Percentiles rank a stretch among this genome's conserved stretches.
phyloP scores from a whole-genome alignment of 23 red algal genomes.

The Gracilaria gracilis region DNA sequence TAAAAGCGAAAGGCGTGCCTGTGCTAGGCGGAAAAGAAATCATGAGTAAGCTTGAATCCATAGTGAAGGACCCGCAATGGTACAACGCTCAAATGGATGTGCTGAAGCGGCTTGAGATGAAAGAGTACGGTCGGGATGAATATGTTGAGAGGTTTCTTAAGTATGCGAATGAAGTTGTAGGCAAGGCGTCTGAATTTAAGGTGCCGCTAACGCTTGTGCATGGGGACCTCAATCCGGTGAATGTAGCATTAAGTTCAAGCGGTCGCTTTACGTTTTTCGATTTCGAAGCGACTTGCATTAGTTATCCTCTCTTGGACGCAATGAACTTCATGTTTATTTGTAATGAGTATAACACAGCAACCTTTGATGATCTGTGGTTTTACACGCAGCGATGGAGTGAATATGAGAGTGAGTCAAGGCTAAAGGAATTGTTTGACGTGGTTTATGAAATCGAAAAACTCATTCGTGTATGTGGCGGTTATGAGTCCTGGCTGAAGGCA shows the following conservation, averaged over 20 bases:
- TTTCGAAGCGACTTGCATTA: slow-evolving; percentile 26
- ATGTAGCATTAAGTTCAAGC: neutral
- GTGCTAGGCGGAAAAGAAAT: slow-evolving; percentile 15
- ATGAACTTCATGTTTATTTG: slow-evolving; percentile 20
- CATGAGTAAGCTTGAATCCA: neutral
- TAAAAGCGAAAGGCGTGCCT: slow-evolving; percentile 5
- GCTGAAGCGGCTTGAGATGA: neutral
- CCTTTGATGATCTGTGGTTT: slow-evolving; percentile 37
- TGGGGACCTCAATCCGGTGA: slow-evolving; percentile 20
- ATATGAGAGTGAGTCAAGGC: slow-evolving; percentile 1
- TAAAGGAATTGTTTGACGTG: neutral
- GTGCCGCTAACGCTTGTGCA: slow-evolving; percentile 17
- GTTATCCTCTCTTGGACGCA: slow-evolving; percentile 10
- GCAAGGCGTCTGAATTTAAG: slow-evolving; percentile 6
- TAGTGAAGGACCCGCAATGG: neutral
- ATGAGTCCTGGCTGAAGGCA: slow-evolving; percentile 13
- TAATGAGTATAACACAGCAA: slow-evolving; percentile 1
- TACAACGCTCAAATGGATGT: neutral
- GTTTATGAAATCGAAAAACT: slow-evolving; percentile 19
- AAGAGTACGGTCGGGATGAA: slow-evolving; percentile 11
- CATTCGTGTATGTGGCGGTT: neutral
- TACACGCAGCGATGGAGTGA: slow-evolving; percentile 4
- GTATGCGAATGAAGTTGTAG: slow-evolving; percentile 15
- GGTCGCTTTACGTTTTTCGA: slow-evolving; percentile 25
- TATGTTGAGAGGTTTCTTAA: neutral